Evolutionary conservation across 73 alveolate species (phyloP), one percentile per base, ranked within the genome.

Genomic region (Uronychia binucleata): DNA sequence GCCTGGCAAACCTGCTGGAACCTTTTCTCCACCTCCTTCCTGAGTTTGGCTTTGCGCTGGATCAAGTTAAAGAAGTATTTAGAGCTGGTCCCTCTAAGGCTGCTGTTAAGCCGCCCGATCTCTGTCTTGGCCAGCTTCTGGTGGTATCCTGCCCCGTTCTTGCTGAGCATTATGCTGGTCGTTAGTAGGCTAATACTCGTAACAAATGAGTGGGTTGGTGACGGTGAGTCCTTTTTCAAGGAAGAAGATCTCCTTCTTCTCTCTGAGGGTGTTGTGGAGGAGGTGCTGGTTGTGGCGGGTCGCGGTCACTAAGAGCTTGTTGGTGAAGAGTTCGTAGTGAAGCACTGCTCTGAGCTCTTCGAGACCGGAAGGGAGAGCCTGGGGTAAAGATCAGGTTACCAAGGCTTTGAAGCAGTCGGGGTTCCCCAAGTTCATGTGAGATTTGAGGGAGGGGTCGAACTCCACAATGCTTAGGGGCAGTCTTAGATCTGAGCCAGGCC

Each of bases 371-470:
- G 94, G 92, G 77, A 93, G 67, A 5, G 67, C 5, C 67, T 46
- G 19, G 19, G 67, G 5, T 46, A 11, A 11, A 11, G 19, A 46
- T 11, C 5, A 46, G 5, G 67, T 83, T 58, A 95, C 88, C 90
- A 93, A 79, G 1, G 94, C 85, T 83, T 95, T 95, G 75, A 93
- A 86, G 25, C 97, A 89, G 59, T 89, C 85, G 74, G 94, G 91
- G 81, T 92, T 95, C 77, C 95, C 81, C 78, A 95, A 95, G 78
- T 93, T 90, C 19, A 88, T 93, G 30, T 91, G 79, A n/a, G 98
- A 87, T 27, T 94, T 94, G 31, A 95, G 85, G 31, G 93, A 77
- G 29, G 96, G 95, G 87, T 95, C 98, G 78, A 91, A 93, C 88
- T 95, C 98, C 86, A 88, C 90, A 34, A 94, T 92, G 28, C 96